Evolutionary conservation across 139 green algal species (phyloP).

Genomic region (Micractinium sp.): DNA sequence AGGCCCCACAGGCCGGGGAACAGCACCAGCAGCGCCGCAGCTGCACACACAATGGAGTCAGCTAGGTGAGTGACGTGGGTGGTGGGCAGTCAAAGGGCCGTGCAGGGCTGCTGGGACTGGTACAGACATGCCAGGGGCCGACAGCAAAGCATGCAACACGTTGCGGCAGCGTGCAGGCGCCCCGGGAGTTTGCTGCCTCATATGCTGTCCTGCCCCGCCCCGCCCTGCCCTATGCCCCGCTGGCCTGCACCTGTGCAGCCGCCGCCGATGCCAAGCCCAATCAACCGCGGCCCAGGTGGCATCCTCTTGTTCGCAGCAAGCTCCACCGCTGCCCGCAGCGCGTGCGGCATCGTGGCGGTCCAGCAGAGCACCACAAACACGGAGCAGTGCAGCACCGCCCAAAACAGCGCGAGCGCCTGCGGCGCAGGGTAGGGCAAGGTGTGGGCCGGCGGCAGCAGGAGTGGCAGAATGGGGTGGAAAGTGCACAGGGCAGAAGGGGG

Average conservation of each 20-base stretch:
- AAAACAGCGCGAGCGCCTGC: slow-evolving; percentile 28
- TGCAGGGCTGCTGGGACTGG: not conserved
- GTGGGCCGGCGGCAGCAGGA: not conserved
- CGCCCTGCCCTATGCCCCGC: no score
- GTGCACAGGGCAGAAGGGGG: not conserved
- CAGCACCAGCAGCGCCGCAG: slow-evolving; percentile 7
- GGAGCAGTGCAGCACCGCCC: slow-evolving; percentile 9
- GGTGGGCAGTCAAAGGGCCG: not conserved
- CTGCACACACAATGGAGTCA: not conserved
- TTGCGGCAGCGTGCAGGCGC: no score
- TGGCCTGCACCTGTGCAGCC: slow-evolving; percentile 10
- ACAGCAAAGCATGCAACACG: no score
- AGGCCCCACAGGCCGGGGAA: slow-evolving; percentile 8
- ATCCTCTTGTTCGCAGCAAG: slow-evolving; percentile 34
- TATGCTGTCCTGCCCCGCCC: no score
- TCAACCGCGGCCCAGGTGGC: slow-evolving; percentile 31
- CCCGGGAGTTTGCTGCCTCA: no score
- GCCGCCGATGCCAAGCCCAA: slow-evolving; percentile 42
- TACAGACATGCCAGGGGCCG: not conserved
- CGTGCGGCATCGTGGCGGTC: slow-evolving; percentile 21
- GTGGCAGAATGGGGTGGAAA: not conserved
- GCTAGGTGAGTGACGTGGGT: no score
- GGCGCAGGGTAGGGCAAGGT: not conserved
- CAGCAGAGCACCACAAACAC: slow-evolving; percentile 30
- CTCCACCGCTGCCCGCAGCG: slow-evolving; percentile 4